Base-by-base conservation (phyloP, 345 rosid species). In the Rubroshorea leprosula region DNA sequence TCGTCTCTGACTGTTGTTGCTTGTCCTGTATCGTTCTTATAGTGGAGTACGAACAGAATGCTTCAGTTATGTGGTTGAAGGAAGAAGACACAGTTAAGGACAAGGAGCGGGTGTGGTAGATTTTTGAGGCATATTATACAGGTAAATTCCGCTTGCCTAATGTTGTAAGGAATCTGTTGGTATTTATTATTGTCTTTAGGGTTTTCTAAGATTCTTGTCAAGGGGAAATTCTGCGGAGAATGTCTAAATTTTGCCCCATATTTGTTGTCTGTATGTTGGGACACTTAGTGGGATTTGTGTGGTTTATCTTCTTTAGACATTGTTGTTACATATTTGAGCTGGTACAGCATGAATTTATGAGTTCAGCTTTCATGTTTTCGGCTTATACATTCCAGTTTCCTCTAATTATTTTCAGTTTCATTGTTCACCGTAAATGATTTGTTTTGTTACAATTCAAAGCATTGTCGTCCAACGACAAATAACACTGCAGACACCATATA, bases 281-380 rank as follows among this genome's bases (percentile, higher is more conserved):
- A 60, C 58, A 38, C 23, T n/a, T n/a, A n/a, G 69, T 65, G 77
- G 71, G 61, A 60, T 71, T 71, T 72, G 61, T 62, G 65, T 68
- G 72, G n/a, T 73, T 49, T 61, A 70, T 69, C 53, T 65, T 54
- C 18, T 1, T n/a, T 44, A 1, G 1, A 1, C 62, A 39, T 65
- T 57, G 60, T 29, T 9, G 4, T 29, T 29, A n/a, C n/a, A n/a
- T n/a, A 9, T 48, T 43, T 68, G 71, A 49, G 56, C 47, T 68
- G 27, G 3, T 62, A 53, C 52, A 44, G 67, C n/a, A 67, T 70
- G 78, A 59, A 67, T 72, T 70, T 49, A 71, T 66, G 58, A 50
- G 53, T 19, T 20, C 63, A 51, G 31, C 49, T 12, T 49, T 50
- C n/a, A n/a, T n/a, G n/a, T n/a, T n/a, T n/a, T n/a, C n/a, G n/a